Evolutionary conservation across 169 alveolate species (phyloP).

Genomic region (Theileria parva): DNA sequence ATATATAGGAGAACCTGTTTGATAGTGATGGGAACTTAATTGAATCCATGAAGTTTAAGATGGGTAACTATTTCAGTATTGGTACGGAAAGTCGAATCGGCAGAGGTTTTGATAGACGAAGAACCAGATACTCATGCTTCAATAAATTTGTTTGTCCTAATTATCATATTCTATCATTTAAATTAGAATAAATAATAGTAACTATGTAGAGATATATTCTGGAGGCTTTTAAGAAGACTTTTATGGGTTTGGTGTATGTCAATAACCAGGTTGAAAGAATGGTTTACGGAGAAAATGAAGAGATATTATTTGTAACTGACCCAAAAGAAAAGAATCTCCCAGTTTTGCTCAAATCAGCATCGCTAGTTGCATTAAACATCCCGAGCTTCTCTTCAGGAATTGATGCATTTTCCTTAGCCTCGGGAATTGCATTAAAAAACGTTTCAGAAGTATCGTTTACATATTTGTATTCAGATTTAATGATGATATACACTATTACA

Average conservation of each 20-base stretch:
- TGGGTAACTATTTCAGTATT: constrained; percentile 90
- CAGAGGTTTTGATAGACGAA: constrained; percentile 86
- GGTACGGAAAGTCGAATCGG: constrained; percentile 94
- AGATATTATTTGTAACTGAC: constrained; percentile 70
- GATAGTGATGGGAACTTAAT: constrained; percentile 32
- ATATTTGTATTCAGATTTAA: constrained; percentile 2
- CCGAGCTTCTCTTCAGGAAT: constrained; percentile 77
- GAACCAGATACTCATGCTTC: constrained; percentile 74
- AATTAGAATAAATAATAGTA: constrained; percentile 6
- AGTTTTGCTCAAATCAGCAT: constrained; percentile 53
- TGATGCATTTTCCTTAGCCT: constrained; percentile 58
- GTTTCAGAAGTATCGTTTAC: constrained; percentile 23
- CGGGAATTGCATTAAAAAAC: constrained; percentile 56
- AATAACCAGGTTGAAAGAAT: constrained; percentile 70
- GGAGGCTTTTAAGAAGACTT: constrained; percentile 83
- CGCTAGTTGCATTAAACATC: constrained; percentile 70
- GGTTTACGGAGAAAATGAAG: constrained; percentile 60
- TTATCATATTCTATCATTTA: background rate
- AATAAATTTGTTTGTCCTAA: constrained; percentile 72
- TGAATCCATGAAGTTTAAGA: constrained; percentile 58
- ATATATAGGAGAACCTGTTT: constrained; percentile 48
- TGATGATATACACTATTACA: constrained; percentile 22
- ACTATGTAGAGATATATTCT: constrained; percentile 24
- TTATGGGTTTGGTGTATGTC: constrained; percentile 60
- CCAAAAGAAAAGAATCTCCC: constrained; percentile 51